Evolutionary conservation across 2,329 filamentous ascomycete genomes (phyloP), one percentile per base, ranked within the genome.

Genomic region (Alternaria conjuncta): DNA sequence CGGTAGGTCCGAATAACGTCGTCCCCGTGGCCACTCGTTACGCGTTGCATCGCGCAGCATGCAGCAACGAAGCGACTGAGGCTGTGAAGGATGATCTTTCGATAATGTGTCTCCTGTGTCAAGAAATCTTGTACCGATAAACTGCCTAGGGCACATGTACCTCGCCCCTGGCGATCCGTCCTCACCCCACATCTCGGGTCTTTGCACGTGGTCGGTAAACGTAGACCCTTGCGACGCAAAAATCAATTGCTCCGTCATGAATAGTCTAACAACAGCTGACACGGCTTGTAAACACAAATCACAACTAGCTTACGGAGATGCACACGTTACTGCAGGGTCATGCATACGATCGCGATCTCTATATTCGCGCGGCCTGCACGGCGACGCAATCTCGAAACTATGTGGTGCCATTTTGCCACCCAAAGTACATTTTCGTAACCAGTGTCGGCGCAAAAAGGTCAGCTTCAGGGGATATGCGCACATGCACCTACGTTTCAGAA

Each of bases 71-170:
- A 56, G 67, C 65, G 55, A 66, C 30, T 28, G 63, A 60, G 69
- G 67, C 67, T 72, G 68, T 70, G 64, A 55, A 60, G 60, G 61
- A 67, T 70, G 63, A n/a, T 32, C 49, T 23, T 41, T 47, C 60
- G n/a, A 59, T 55, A 44, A 18, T 36, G 12, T 55, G n/a, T 41
- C 36, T 21, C 32, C 54, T 46, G 15, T 36, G n/a, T 32, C 45
- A n/a, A 60, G 25, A 51, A 26, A 18, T 46, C 32, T 61, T 49
- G 36, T 47, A 57, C 51, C 32, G 53, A 61, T 51, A 51, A 57
- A 46, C 47, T 28, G 46, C 28, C 47, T 41, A 21, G 18, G 23
- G 21, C 41, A 51, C 46, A 51, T 45, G 18, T 49, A 30, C 51
- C 13, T 64, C 30, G 49, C 55, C 54, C 59, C 59, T 62, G 59